Base-by-base conservation (phyloP, 257 asterid genomes). In the Anisodus tanguticus region DNA sequence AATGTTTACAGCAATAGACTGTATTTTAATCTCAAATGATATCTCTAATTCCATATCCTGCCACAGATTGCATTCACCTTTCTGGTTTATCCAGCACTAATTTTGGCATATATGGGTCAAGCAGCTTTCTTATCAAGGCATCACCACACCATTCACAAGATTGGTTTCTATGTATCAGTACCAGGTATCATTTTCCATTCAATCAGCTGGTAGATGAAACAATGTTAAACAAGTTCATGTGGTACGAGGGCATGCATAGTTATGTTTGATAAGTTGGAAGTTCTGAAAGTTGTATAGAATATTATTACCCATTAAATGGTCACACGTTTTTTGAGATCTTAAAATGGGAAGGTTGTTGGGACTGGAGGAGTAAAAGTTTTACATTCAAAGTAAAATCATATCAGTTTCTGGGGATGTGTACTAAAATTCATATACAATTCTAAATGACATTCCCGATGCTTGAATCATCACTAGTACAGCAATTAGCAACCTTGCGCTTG, bases 81-180 rank as follows among this genome's bases (percentile, higher is more conserved):
- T 85, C 81, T 95, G 94, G 99, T 95, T 63, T 95, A 95, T 90
- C 98, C 98, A 17, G 99, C 99, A 11, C 87, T 95, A 43, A 93
- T 90, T 83, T 88, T 95, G 92, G 98, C 97, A 45, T 95, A 95
- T 87, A 95, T 95, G 99, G 99, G 99, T 55, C 98, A 95, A 91
- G 99, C 99, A 79, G 99, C 99, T 84, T 95, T 86, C 86, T 85
- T 95, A 62, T 95, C 99, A 45, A 91, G 60, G 89, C 98, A 95
- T 87, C 99, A 95, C 86, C 93, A 93, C 79, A 90, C 92, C 37
- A 89, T 90, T 77, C 92, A 93, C 84, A 89, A 89, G 82, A 94
- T 95, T 9, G 97, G 98, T 19, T 95, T 94, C 88, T 95, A 95
- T 37, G 97, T 91, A 67, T 93, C 99, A 3, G 99, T 95, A 88